Conservation (phyloP, 805 yeast genomes). For the Pichia heedii region DNA sequence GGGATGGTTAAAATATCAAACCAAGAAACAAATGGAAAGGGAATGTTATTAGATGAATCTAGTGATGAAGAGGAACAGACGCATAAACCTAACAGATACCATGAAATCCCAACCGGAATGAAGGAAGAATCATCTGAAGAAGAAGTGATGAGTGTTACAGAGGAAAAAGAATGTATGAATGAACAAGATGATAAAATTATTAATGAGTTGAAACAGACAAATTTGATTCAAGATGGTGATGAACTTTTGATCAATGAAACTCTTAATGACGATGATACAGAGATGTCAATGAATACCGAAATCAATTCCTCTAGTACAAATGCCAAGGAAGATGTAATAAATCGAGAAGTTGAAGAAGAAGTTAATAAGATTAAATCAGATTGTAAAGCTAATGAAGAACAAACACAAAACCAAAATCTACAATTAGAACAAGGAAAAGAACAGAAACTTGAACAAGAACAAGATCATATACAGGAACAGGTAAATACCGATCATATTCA, state of each 20-base stretch:
- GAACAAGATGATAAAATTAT: neutral
- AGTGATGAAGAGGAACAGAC: conserved; percentile 14
- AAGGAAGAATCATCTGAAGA: neutral
- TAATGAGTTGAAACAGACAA: neutral
- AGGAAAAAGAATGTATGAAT: neutral
- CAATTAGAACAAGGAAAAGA: too few species aligned
- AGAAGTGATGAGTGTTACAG: neutral
- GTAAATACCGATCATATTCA: neutral
- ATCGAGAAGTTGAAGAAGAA: conserved; percentile 9
- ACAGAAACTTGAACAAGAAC: too few species aligned
- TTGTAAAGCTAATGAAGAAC: too few species aligned
- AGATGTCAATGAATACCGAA: too few species aligned
- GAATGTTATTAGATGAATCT: conserved; percentile 6
- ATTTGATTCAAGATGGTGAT: neutral
- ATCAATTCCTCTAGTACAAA: too few species aligned
- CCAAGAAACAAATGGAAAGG: conserved; percentile 1
- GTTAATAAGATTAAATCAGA: conserved; percentile 1
- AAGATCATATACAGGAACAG: too few species aligned
- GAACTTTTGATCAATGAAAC: conserved; percentile 1
- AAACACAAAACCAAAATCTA: too few species aligned
- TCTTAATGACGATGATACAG: conserved; percentile 1
- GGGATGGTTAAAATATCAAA: conserved; percentile 1
- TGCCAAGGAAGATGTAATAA: neutral
- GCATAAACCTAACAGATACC: too few species aligned
- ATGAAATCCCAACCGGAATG: neutral